These are phyloP conservation scores for Aurinia saxatilis DNA, from an alignment of 345 rosid genomes.

Conservation along the genomic window DNA sequence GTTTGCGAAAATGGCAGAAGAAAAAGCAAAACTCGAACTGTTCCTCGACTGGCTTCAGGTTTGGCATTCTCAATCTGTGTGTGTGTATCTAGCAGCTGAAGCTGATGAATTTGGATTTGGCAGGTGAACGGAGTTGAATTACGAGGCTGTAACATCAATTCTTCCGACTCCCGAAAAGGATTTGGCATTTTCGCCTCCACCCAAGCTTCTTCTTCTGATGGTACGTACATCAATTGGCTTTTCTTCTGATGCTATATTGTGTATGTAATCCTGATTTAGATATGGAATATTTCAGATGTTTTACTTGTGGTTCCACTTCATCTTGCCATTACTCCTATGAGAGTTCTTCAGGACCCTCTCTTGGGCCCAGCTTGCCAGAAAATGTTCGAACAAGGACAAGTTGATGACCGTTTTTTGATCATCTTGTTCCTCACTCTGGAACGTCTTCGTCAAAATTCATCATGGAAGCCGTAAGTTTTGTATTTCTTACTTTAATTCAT, in stretches of 20 bases:
- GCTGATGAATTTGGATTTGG: not conserved
- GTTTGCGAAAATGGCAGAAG: slow-evolving; percentile 32
- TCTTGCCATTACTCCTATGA: slow-evolving; percentile 93
- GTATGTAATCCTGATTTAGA: not conserved
- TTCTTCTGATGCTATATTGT: not conserved
- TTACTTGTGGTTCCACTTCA: slow-evolving; percentile 70
- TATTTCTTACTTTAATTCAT: not conserved
- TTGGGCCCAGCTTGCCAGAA: slow-evolving; percentile 79
- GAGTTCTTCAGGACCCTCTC: slow-evolving; percentile 88
- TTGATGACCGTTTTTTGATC: slow-evolving; percentile 85
- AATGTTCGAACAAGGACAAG: slow-evolving; percentile 73
- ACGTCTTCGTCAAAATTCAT: slow-evolving; percentile 62
- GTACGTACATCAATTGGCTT: slow-evolving; percentile 27
- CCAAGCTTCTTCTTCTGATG: slow-evolving; percentile 32
- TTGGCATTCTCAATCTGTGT: no score
- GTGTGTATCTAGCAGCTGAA: no score
- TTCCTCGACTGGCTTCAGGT: slow-evolving; percentile 68
- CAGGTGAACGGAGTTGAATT: slow-evolving; percentile 69
- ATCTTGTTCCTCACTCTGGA: slow-evolving; percentile 70
- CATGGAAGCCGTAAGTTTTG: slow-evolving; percentile 85
- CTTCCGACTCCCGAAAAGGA: slow-evolving; percentile 54
- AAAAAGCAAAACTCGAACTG: slow-evolving; percentile 41
- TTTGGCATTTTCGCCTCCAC: slow-evolving; percentile 55
- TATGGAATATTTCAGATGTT: slow-evolving; percentile 43
- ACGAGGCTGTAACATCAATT: slow-evolving; percentile 61